These are phyloP conservation scores for Kwoniella shandongensis DNA, from an alignment of 768 basidiomycete genomes.

Conservation along the genomic window DNA sequence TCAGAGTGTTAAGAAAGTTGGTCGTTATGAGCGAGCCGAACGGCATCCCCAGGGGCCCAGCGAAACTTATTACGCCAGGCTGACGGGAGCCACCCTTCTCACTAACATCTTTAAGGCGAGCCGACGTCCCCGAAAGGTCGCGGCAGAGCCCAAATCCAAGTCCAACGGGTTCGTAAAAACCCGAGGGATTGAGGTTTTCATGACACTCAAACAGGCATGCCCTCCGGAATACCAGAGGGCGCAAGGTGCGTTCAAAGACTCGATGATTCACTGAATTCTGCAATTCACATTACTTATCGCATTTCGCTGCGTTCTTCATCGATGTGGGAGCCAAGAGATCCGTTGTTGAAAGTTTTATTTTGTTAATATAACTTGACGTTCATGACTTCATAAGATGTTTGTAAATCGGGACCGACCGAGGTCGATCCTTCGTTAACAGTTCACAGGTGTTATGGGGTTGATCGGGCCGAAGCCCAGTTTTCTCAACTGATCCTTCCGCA, in stretches of 20 bases:
- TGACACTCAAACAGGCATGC: constrained; percentile 68
- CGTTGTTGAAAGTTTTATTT: constrained; percentile 62
- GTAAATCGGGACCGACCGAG: constrained; percentile 18
- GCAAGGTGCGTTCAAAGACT: constrained; percentile 81
- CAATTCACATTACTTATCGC: constrained; percentile 81
- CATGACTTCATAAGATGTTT: constrained; percentile 34
- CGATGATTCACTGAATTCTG: constrained; percentile 77
- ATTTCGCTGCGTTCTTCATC: constrained; percentile 78
- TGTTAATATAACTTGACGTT: constrained; percentile 47
- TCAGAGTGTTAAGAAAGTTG: constrained; percentile 53
- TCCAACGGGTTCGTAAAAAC: constrained; percentile 23
- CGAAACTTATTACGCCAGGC: constrained; percentile 60
- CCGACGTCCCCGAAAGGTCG: constrained; percentile 14
- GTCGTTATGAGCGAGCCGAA: constrained; percentile 41
- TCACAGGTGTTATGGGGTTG: constrained; percentile 59
- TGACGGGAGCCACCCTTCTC: constrained; percentile 32
- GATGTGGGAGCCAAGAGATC: constrained; percentile 77
- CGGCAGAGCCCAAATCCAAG: constrained; percentile 45
- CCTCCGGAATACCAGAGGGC: constrained; percentile 71
- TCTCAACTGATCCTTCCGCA: constrained; percentile 70
- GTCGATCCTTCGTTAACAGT: constrained; percentile 35
- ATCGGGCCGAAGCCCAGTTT: constrained; percentile 38
- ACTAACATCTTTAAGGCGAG: constrained; percentile 60
- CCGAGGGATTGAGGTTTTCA: constrained; percentile 42
- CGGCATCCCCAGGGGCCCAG: constrained; percentile 16